A percentile compares a stretch with the other conserved stretches of the same genome.
phyloP scores from a whole-genome alignment of 331 rosid genomes.

The Cydonia oblonga region DNA sequence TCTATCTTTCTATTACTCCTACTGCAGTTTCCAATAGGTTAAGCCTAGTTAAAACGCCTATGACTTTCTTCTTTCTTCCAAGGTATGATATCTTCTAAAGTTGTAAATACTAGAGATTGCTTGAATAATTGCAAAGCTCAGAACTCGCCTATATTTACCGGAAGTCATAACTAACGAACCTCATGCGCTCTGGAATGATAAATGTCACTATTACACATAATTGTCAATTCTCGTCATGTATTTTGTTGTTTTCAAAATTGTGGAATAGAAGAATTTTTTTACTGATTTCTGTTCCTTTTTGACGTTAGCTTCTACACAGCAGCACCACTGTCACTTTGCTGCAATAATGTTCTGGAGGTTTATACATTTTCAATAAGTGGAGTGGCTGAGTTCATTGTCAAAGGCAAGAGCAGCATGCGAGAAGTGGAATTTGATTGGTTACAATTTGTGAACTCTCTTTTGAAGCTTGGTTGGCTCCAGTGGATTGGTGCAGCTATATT shows the following conservation, averaged over 20 bases:
- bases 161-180: neutral
- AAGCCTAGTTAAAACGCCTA: no score
- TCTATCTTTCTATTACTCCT: no score
- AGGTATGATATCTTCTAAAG: neutral
- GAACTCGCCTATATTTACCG: neutral
- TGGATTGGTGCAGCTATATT: slow-evolving; percentile 67
- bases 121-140: neutral
- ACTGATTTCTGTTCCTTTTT: slow-evolving; percentile 26
- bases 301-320: slow-evolving; percentile 65
- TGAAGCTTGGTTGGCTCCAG: slow-evolving; percentile 63
- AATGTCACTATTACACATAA: neutral
- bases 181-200: neutral
- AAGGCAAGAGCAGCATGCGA: slow-evolving; percentile 55
- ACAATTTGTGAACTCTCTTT: slow-evolving; percentile 43
- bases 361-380: slow-evolving; percentile 30
- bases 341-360: slow-evolving; percentile 48
- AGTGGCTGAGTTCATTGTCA: slow-evolving; percentile 50
- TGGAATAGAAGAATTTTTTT: slow-evolving; percentile 1
- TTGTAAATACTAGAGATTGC: neutral
- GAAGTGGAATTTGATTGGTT: slow-evolving; percentile 38
- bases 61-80: no score
- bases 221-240: neutral
- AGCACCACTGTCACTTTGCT: slow-evolving; percentile 77
- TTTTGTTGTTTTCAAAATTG: neutral
- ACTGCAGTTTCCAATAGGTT: no score